phyloP scores from a whole-genome alignment of 2,329 filamentous ascomycete genomes.

The Phialemoniopsis sp. region DNA sequence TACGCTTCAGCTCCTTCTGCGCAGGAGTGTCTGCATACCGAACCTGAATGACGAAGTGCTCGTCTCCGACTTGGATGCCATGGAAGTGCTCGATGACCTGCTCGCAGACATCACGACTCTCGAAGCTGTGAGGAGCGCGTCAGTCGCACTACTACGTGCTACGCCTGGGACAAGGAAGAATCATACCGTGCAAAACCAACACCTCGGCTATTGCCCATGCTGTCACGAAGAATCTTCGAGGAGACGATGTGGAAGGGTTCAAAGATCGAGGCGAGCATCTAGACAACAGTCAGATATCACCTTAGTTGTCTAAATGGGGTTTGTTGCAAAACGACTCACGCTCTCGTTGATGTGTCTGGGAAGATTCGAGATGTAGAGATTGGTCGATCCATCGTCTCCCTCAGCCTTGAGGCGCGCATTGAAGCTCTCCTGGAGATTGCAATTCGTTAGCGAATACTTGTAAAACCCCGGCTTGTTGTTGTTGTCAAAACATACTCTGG shows the following conservation, averaged over 20 bases:
- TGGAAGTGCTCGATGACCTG: slow-evolving; percentile 85
- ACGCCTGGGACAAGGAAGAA: background rate
- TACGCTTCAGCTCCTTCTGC: slow-evolving; percentile 94
- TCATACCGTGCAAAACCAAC: slow-evolving; percentile 92
- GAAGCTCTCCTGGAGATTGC: slow-evolving; percentile 73
- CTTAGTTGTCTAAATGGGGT: too few species aligned
- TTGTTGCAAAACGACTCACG: slow-evolving; percentile 43
- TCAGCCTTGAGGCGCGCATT: slow-evolving; percentile 97
- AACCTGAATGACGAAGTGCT: slow-evolving; percentile 83
- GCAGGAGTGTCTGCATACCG: slow-evolving; percentile 95
- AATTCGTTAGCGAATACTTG: slow-evolving; percentile 20
- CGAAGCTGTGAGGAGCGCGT: slow-evolving; percentile 59
- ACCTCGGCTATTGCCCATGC: slow-evolving; percentile 87
- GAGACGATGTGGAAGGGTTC: slow-evolving; percentile 80
- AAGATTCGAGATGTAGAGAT: slow-evolving; percentile 96
- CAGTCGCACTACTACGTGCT: too few species aligned
- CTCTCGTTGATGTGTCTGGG: slow-evolving; percentile 89
- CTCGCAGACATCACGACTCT: slow-evolving; percentile 83
- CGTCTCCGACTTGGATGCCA: slow-evolving; percentile 70
- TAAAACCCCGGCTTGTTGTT: too few species aligned
- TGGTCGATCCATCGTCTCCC: slow-evolving; percentile 84
- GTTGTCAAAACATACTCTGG: slow-evolving; percentile 57
- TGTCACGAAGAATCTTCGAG: slow-evolving; percentile 90
- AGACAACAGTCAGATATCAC: slow-evolving; percentile 12
- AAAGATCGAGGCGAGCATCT: slow-evolving; percentile 78